Percentiles rank a stretch among this genome's conserved stretches.
Evolutionary conservation across 106 monocot genomes (phyloP).

Genomic region (Hemerocallis citrina): DNA sequence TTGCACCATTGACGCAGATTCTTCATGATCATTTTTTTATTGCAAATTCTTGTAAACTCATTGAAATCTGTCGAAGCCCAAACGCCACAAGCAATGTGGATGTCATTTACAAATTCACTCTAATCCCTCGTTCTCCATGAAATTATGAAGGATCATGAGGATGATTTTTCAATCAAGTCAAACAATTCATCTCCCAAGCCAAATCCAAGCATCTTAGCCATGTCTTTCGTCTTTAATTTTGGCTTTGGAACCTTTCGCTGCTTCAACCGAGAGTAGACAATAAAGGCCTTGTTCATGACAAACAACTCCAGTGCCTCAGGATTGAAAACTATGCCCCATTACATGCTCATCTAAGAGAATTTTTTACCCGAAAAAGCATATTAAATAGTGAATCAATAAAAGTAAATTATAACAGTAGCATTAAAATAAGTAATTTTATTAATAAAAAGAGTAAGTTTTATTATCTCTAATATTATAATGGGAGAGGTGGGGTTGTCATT

Average conservation of each 20-base stretch:
- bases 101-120: not conserved
- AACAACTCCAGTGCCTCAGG: conserved; percentile 84
- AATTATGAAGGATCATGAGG: conserved; percentile 9
- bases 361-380: not conserved
- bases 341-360: conserved; percentile 68
- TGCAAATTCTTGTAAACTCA: not conserved
- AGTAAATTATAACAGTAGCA: not conserved
- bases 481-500: no score
- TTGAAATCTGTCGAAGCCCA: not conserved
- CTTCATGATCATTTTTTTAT: not conserved
- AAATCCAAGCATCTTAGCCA: conserved; percentile 90
- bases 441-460: no score
- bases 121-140: not conserved
- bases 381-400: not conserved
- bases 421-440: not conserved
- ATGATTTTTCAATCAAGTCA: conserved; percentile 53
- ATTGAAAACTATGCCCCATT: conserved; percentile 73
- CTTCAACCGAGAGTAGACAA: conserved; percentile 63
- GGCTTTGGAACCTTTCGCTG: conserved; percentile 61
- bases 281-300: conserved; percentile 76
- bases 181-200: conserved; percentile 66
- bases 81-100: not conserved
- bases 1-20: not conserved
- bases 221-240: conserved; percentile 69
- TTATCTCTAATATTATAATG: no score